These are phyloP conservation scores for Anthostomella pinea DNA, from an alignment of 2,329 filamentous ascomycete genomes.

Conservation along the genomic window DNA sequence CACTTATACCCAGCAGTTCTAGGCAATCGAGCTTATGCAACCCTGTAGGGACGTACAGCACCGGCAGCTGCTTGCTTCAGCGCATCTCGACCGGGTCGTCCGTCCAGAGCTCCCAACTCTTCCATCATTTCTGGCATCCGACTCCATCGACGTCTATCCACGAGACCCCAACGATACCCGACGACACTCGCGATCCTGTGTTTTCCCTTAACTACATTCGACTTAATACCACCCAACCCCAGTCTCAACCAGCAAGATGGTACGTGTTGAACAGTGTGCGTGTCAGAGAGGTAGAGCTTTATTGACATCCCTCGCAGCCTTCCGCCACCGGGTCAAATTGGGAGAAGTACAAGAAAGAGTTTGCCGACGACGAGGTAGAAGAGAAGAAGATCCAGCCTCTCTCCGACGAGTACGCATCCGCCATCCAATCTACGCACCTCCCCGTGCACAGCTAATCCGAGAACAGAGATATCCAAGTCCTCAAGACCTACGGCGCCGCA, in stretches of 20 bases:
- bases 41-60: constrained; percentile 10
- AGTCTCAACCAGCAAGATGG: constrained; percentile 24
- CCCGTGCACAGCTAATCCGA: too few relatives aligned
- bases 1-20: constrained; percentile 7
- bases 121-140: background rate
- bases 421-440: too few relatives aligned
- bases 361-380: constrained; percentile 92
- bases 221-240: constrained; percentile 7
- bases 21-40: constrained; percentile 32
- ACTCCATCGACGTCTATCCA: background rate
- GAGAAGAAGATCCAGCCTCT: constrained; percentile 99
- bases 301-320: constrained; percentile 56
- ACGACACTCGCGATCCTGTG: background rate
- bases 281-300: constrained; percentile 5
- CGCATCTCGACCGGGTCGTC: background rate
- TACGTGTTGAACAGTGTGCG: constrained; percentile 14
- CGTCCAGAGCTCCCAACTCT: constrained; percentile 4
- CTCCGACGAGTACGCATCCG: constrained; percentile 80
- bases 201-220: constrained; percentile 1
- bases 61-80: constrained; percentile 1
- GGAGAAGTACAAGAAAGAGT: constrained; percentile 99
- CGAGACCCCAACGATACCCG: background rate
- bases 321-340: constrained; percentile 90
- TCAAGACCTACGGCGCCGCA: constrained; percentile 97
- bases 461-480: constrained; percentile 90